Conservation (phyloP, 163 green algal species). For the Volvox carteri region DNA sequence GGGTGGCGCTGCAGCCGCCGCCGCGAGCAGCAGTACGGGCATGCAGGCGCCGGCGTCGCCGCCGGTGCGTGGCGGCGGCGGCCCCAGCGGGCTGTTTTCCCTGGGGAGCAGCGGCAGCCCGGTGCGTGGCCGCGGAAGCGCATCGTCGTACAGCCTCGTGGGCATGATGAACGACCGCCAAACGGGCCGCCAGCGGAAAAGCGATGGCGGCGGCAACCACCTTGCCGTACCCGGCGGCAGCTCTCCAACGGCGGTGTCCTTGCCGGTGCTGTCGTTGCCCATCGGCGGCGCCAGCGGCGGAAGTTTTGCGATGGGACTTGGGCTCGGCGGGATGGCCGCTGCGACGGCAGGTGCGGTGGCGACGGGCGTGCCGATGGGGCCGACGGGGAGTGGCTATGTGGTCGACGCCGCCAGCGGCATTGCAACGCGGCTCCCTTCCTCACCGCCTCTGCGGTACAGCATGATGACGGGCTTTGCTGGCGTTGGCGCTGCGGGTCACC, state of each 20-base stretch:
- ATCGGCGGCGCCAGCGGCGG: background rate
- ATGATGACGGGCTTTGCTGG: constrained; percentile 22
- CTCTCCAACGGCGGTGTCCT: no score
- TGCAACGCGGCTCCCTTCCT: background rate
- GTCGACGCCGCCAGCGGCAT: background rate
- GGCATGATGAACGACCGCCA: background rate
- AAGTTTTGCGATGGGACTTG: constrained; percentile 10
- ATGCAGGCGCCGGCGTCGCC: background rate
- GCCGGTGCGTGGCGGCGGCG: constrained; percentile 4
- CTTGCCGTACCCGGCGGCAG: no score
- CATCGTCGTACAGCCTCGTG: constrained; percentile 27
- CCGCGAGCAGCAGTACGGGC: background rate
- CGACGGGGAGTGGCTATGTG: background rate
- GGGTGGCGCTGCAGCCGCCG: no score
- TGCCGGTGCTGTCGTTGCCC: background rate
- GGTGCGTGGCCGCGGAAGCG: constrained; percentile 18
- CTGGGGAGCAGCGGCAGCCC: constrained; percentile 12
- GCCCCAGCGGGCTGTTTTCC: background rate
- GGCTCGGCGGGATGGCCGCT: background rate
- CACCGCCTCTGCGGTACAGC: constrained; percentile 11
- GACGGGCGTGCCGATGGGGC: background rate
- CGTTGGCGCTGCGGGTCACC: background rate
- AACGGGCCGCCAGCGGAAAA: background rate
- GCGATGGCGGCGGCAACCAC: background rate
- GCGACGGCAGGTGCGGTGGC: background rate